These are phyloP conservation scores for Monosporozyma aerobia DNA, from an alignment of 805 yeast species.

Conservation along the genomic window DNA sequence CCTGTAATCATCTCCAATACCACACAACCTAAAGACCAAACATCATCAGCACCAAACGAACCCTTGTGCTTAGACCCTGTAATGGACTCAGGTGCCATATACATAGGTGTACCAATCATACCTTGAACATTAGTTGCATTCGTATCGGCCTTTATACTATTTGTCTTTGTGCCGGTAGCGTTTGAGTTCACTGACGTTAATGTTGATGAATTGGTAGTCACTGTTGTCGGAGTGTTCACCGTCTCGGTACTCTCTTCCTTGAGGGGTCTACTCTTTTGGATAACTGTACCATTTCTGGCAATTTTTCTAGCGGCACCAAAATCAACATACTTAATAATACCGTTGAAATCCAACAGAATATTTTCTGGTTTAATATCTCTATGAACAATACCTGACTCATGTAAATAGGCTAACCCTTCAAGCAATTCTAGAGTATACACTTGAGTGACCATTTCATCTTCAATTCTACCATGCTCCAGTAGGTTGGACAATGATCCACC, in stretches of 20 bases:
- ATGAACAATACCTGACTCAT: slow-evolving; percentile 89
- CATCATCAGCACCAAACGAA: slow-evolving; percentile 47
- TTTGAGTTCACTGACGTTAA: background rate
- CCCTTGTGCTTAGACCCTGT: slow-evolving; percentile 52
- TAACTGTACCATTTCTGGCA: slow-evolving; percentile 46
- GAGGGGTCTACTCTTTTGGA: background rate
- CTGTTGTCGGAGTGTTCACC: background rate
- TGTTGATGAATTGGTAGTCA: background rate
- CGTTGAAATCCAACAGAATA: slow-evolving; percentile 79
- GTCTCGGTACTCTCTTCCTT: background rate
- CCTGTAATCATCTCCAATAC: slow-evolving; percentile 96
- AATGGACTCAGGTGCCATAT: slow-evolving; percentile 96
- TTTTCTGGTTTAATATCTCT: slow-evolving; percentile 96
- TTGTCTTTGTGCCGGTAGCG: background rate
- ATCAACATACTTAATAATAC: slow-evolving; percentile 91
- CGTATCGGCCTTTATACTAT: background rate
- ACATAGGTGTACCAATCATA: slow-evolving; percentile 92
- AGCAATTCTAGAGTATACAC: slow-evolving; percentile 85
- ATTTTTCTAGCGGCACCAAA: slow-evolving; percentile 95
- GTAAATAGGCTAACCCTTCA: slow-evolving; percentile 91
- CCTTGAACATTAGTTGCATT: slow-evolving; percentile 16
- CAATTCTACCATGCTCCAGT: slow-evolving; percentile 86
- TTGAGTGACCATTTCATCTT: slow-evolving; percentile 88
- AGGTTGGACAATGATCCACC: slow-evolving; percentile 86
- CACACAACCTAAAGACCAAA: slow-evolving; percentile 97